A percentile compares a stretch with the other conserved stretches of the same genome.
Evolutionary conservation across 139 green algal genomes (phyloP).

Genomic region (Coelastrella sp.): DNA sequence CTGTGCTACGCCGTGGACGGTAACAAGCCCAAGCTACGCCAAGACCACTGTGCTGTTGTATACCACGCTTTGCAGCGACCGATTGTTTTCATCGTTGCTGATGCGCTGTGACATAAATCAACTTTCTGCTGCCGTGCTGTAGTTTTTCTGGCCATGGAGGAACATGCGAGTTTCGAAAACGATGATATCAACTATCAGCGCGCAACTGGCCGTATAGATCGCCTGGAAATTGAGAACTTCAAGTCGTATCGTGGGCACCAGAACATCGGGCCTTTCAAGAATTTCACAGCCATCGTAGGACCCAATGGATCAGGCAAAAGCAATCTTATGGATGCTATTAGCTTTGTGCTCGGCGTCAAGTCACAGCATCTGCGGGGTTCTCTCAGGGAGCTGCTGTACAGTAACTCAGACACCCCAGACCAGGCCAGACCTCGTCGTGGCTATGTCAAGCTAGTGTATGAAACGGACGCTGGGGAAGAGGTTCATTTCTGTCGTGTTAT

Average conservation of each 20-base stretch:
- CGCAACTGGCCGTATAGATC: slow-evolving; percentile 62
- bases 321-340: slow-evolving; percentile 99
- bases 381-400: slow-evolving; percentile 96
- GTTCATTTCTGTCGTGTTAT: slow-evolving; percentile 88
- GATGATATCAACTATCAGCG: slow-evolving; percentile 7
- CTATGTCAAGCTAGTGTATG: slow-evolving; percentile 85
- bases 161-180: not conserved
- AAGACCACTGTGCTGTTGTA: too few species aligned
- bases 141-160: not conserved
- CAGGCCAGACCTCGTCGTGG: slow-evolving; percentile 63
- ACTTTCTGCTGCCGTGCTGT: not conserved
- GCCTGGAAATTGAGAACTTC: slow-evolving; percentile 94
- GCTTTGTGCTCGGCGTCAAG: slow-evolving; percentile 96
- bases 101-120: slow-evolving; percentile 12
- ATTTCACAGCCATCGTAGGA: slow-evolving; percentile 96
- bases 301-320: slow-evolving; percentile 96
- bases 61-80: too few species aligned
- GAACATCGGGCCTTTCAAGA: slow-evolving; percentile 91
- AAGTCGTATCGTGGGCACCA: slow-evolving; percentile 93
- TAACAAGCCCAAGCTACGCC: too few species aligned
- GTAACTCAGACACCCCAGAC: slow-evolving; percentile 56
- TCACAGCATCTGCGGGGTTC: slow-evolving; percentile 87
- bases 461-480: slow-evolving; percentile 71
- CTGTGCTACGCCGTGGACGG: too few species aligned
- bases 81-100: not conserved